A percentile compares a stretch with the other conserved stretches of the same genome.
Conservation (phyloP, 106 monocot species). For the Apostasia shenzhenica region DNA sequence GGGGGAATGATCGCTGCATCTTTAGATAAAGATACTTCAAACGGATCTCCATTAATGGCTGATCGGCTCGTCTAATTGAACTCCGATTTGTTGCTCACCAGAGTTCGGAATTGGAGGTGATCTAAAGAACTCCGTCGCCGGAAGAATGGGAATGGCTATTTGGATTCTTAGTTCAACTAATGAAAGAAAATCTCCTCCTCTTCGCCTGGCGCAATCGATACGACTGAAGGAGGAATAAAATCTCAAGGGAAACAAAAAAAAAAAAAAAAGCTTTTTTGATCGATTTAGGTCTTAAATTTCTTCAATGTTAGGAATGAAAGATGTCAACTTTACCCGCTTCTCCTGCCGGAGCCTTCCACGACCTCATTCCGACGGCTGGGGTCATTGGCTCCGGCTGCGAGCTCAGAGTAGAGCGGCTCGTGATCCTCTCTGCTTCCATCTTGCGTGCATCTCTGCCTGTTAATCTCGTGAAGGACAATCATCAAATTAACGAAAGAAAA, state of each 20-base stretch:
- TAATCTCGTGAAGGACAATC: no score
- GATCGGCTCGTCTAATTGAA: background rate
- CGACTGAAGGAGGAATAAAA: constrained; percentile 11
- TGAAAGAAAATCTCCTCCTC: background rate
- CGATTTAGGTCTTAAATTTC: background rate
- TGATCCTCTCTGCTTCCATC: background rate
- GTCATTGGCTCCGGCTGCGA: constrained; percentile 39
- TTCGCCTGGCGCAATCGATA: constrained; percentile 21
- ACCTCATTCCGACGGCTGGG: constrained; percentile 41
- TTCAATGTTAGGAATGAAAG: background rate
- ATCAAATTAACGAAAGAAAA: no score
- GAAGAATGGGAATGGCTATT: background rate
- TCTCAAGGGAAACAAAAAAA: background rate
- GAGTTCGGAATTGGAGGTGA: constrained; percentile 43
- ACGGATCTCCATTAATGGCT: background rate
- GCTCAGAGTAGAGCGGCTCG: constrained; percentile 20
- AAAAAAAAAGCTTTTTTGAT: background rate
- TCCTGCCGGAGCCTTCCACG: constrained; percentile 39
- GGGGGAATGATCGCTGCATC: constrained; percentile 57
- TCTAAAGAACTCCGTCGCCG: constrained; percentile 34
- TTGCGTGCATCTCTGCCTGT: no score
- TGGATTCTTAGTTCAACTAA: background rate
- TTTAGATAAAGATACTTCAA: background rate
- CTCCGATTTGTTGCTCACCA: constrained; percentile 19
- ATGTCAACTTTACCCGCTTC: constrained; percentile 29